phyloP scores from a whole-genome alignment of 2,329 filamentous ascomycete species.

The Calcarisporium arbuscula region DNA sequence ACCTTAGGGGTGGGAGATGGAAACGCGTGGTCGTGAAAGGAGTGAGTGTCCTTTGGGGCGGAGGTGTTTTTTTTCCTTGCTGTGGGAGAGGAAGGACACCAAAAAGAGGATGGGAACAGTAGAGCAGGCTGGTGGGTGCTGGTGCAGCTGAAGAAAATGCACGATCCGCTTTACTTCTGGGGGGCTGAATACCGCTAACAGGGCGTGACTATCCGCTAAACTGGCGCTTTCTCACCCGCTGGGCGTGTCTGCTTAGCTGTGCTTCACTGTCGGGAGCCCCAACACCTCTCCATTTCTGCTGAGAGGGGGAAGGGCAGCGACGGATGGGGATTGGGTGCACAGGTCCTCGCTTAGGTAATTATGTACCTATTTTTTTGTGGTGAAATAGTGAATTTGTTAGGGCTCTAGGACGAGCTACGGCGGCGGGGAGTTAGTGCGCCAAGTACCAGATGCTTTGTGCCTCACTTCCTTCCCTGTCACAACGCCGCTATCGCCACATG shows the following conservation, averaged over 20 bases:
- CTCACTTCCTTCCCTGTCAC: background rate
- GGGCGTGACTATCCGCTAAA: background rate
- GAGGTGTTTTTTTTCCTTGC: too few relatives aligned
- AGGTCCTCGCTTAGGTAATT: constrained; percentile 14
- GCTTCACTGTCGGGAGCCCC: too few relatives aligned
- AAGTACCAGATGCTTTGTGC: constrained; percentile 7
- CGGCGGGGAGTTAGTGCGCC: constrained; percentile 5
- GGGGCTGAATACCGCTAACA: background rate
- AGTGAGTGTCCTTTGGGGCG: too few relatives aligned
- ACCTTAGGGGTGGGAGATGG: constrained; percentile 20
- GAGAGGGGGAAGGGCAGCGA: too few relatives aligned
- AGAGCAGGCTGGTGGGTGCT: constrained; percentile 6
- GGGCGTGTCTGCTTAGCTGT: too few relatives aligned
- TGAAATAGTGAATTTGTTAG: constrained; percentile 17
- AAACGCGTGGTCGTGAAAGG: constrained; percentile 2
- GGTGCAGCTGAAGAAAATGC: constrained; percentile 14
- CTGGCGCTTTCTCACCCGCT: too few relatives aligned
- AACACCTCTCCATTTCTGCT: too few relatives aligned
- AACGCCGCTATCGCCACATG: too few relatives aligned
- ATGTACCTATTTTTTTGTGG: constrained; percentile 17
- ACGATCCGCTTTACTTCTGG: constrained; percentile 8
- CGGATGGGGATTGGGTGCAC: too few relatives aligned
- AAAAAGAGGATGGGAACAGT: constrained; percentile 4
- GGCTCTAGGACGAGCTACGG: constrained; percentile 11
- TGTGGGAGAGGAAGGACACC: constrained; percentile 3